Evolutionary conservation across 768 basidiomycete genomes (phyloP), one percentile per base, ranked within the genome.

Genomic region (Ramaria sp.): DNA sequence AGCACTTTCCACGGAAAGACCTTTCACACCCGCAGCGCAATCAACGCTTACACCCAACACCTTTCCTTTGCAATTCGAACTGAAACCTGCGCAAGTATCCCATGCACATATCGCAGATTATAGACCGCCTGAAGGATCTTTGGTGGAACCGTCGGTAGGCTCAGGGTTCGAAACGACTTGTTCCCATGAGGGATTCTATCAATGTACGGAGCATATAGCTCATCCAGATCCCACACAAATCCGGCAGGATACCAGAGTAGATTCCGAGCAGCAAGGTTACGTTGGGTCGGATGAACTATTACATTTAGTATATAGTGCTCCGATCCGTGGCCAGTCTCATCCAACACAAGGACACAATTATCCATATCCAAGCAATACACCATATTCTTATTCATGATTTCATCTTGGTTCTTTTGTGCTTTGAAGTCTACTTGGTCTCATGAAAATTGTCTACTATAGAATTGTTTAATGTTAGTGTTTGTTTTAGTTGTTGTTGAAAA

Each of bases 371-470:
- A 13, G 30, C 48, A 37, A 37, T 50, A 27, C 24, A 24, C 48
- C 48, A 22, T 50, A 50, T 50, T 50, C 16, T 50, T 50, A 50
- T 50, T 50, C 48, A 24, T 34, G 32, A 50, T 37, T 16, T 16
- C 16, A 10, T 16, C 3, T 41, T 41, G 1, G 16, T 41, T 41
- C 3, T 16, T 37, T 37, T 37, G n/a, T n/a, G n/a, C n/a, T n/a
- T n/a, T n/a, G n/a, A n/a, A n/a, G n/a, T n/a, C n/a, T n/a, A n/a
- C n/a, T n/a, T n/a, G n/a, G n/a, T n/a, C n/a, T n/a, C n/a, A n/a
- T n/a, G n/a, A n/a, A n/a, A n/a, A n/a, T n/a, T n/a, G n/a, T n/a
- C n/a, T n/a, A n/a, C 7, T 34, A 34, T 13, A 3, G 32, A 1
- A 34, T 34, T 8, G 32, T 34, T 34, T 9, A 9, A 9, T 34